Evolutionary conservation across 164 flowering plant species (phyloP).

Genomic region (Liquidambar formosana): DNA sequence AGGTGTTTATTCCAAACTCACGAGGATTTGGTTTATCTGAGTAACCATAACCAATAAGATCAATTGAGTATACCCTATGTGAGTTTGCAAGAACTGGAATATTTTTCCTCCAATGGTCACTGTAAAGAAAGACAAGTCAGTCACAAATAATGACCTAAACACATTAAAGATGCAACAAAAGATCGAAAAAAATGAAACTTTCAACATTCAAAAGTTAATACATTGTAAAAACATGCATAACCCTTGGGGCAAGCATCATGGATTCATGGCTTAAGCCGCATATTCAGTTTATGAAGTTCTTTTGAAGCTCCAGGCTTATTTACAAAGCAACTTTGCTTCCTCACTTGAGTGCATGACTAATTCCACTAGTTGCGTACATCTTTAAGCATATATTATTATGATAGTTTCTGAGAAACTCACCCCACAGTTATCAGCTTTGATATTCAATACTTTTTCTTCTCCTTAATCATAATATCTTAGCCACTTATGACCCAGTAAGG

Average conservation of each 20-base stretch:
- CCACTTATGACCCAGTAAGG: too few relatives aligned
- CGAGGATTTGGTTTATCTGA: conserved; percentile 93
- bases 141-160: neutral
- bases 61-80: conserved; percentile 80
- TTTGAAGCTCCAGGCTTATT: neutral
- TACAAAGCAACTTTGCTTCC: neutral
- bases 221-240: neutral
- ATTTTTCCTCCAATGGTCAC: conserved; percentile 98
- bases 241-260: neutral
- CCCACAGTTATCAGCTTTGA: too few relatives aligned
- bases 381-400: too few relatives aligned
- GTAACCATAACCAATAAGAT: conserved; percentile 96
- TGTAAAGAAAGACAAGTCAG: conserved; percentile 26
- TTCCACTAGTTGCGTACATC: neutral
- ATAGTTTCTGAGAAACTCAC: too few relatives aligned
- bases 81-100: conserved; percentile 68
- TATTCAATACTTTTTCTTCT: too few relatives aligned
- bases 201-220: neutral
- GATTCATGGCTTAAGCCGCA: too few relatives aligned
- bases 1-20: conserved; percentile 52
- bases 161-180: neutral
- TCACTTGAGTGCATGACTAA: neutral
- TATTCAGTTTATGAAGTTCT: neutral
- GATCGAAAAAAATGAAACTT: neutral
- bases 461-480: too few relatives aligned